phyloP scores from a whole-genome alignment of 352 stramenopile species.

The Phytophthora brassicae region DNA sequence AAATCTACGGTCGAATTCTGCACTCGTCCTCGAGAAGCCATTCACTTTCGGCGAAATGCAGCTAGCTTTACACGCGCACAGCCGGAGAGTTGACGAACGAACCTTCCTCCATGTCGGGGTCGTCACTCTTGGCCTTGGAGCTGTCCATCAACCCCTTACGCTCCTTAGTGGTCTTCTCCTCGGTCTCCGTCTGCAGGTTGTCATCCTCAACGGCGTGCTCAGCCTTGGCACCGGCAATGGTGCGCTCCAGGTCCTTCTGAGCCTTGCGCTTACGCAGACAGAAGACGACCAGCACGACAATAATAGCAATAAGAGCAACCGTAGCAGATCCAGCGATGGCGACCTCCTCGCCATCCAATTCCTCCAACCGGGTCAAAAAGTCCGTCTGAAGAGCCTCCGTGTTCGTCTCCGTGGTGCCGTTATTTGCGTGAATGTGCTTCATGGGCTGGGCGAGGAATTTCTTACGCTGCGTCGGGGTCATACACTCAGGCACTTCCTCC shows the following conservation, averaged over 20 bases:
- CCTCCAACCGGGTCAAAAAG: conserved; percentile 65
- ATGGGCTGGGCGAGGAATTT: conserved; percentile 83
- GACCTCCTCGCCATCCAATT: conserved; percentile 66
- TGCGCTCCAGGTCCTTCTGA: conserved; percentile 78
- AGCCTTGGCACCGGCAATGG: conserved; percentile 80
- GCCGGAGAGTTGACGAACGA: conserved; percentile 86
- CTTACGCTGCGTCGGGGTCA: conserved; percentile 77
- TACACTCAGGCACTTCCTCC: conserved; percentile 81
- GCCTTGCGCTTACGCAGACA: conserved; percentile 77
- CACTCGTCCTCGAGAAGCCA: conserved; percentile 31
- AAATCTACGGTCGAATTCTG: conserved; percentile 41
- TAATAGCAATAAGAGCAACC: conserved; percentile 59
- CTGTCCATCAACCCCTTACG: conserved; percentile 74
- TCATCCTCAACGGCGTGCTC: conserved; percentile 76
- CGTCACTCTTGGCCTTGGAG: conserved; percentile 61
- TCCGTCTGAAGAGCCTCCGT: conserved; percentile 55
- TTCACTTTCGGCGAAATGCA: conserved; percentile 32
- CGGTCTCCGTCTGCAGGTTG: conserved; percentile 43
- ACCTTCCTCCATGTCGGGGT: conserved; percentile 66
- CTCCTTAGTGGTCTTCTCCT: conserved; percentile 66
- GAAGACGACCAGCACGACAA: conserved; percentile 72
- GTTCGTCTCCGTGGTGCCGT: conserved; percentile 49
- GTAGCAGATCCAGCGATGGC: conserved; percentile 64
- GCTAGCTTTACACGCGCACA: conserved; percentile 60
- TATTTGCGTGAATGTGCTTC: conserved; percentile 84